A percentile compares a stretch with the other conserved stretches of the same genome.
Conservation (phyloP, 768 basidiomycete genomes). For the Auricularia heimuer region DNA sequence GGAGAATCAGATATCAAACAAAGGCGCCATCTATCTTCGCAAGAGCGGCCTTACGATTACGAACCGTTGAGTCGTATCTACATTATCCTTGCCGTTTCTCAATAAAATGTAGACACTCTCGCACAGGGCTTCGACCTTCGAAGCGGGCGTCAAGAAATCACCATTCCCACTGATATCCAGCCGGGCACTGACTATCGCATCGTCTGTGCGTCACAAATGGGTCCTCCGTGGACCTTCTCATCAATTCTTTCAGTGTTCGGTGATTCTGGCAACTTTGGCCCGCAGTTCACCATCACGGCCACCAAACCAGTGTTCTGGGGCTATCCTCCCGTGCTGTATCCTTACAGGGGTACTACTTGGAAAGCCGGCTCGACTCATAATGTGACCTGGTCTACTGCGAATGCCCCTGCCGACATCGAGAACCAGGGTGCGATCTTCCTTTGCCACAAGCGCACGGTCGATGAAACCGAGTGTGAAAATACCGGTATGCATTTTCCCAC, state of each 20-base stretch:
- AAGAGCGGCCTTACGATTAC: not conserved
- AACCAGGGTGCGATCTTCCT: constrained; percentile 7
- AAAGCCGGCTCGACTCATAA: constrained; percentile 13
- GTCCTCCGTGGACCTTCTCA: not conserved
- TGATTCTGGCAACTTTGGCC: constrained; percentile 24
- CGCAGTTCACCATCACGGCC: constrained; percentile 18
- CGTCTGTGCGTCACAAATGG: not conserved
- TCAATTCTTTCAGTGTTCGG: constrained; percentile 20
- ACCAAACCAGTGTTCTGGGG: not conserved
- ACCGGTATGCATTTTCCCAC: not conserved
- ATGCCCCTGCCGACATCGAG: constrained; percentile 14
- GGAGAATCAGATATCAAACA: not conserved
- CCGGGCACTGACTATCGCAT: not conserved
- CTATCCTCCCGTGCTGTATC: constrained; percentile 17
- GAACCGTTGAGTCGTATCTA: not conserved
- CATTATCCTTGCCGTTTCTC: not conserved
- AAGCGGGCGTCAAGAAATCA: not conserved
- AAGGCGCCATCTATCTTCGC: not conserved
- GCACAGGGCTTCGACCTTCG: not conserved
- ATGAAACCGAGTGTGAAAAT: not conserved
- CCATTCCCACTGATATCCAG: not conserved
- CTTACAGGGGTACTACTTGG: constrained; percentile 17
- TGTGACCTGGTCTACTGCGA: constrained; percentile 19
- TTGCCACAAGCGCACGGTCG: not conserved
- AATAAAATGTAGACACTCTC: not conserved